A percentile compares a stretch with the other conserved stretches of the same genome.
phyloP scores from a whole-genome alignment of 2,329 filamentous ascomycete genomes.

The Cordyceps cicadae region DNA sequence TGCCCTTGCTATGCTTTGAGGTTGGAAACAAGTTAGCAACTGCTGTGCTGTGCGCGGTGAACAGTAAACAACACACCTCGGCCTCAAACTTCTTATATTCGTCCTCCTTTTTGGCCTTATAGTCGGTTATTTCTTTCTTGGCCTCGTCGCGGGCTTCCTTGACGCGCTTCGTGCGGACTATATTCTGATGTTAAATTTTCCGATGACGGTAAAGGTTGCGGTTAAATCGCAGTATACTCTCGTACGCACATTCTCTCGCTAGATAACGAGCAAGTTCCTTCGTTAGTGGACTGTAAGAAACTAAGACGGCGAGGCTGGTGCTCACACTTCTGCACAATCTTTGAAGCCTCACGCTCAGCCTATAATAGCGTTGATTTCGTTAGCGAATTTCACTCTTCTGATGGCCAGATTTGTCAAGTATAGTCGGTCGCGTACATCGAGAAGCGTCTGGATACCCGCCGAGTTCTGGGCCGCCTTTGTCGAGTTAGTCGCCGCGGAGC shows the following conservation, averaged over 20 bases:
- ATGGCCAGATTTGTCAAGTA: not conserved
- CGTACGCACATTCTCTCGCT: conserved; percentile 79
- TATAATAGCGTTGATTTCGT: conserved; percentile 29
- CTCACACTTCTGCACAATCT: conserved; percentile 93
- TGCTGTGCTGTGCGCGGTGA: not conserved
- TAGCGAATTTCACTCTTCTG: not conserved
- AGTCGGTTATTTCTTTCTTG: conserved; percentile 95
- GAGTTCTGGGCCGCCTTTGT: conserved; percentile 93
- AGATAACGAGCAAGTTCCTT: conserved; percentile 11
- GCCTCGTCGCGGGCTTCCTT: conserved; percentile 94
- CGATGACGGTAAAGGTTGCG: too few relatives aligned
- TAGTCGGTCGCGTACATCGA: conserved; percentile 70
- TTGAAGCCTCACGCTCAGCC: conserved; percentile 97
- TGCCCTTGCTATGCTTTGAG: conserved; percentile 78
- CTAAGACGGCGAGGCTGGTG: not conserved
- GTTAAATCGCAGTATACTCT: not conserved
- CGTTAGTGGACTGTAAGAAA: not conserved
- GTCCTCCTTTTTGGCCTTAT: conserved; percentile 79
- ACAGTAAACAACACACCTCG: conserved; percentile 33
- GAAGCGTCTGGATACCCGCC: conserved; percentile 93
- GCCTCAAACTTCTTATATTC: conserved; percentile 94
- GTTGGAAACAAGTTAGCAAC: conserved; percentile 2
- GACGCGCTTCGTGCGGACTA: conserved; percentile 82
- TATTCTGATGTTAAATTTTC: not conserved
- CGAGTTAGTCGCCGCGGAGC: conserved; percentile 18